These are phyloP conservation scores for Aspergillus aculeatinus DNA, from an alignment of 2,329 filamentous ascomycete species.

Conservation along the genomic window DNA sequence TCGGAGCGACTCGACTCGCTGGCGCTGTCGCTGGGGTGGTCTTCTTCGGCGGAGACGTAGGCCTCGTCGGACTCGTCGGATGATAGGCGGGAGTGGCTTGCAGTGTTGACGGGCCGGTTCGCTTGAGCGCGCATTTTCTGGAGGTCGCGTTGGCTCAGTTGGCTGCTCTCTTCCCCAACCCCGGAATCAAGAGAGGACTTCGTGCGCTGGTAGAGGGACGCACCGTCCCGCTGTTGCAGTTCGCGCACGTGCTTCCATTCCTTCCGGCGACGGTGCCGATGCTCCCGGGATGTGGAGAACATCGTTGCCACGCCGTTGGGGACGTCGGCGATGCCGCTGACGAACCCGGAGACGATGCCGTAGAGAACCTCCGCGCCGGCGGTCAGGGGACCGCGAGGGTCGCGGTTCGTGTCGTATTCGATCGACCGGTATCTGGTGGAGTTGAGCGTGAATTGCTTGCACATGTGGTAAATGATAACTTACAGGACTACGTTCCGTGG, in stretches of 20 bases:
- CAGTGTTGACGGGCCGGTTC: neutral
- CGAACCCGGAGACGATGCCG: slow-evolving; percentile 77
- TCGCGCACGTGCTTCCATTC: slow-evolving; percentile 1
- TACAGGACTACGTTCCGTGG: slow-evolving; percentile 73
- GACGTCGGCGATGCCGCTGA: slow-evolving; percentile 77
- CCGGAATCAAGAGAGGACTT: slow-evolving; percentile 4
- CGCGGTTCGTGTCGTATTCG: slow-evolving; percentile 76
- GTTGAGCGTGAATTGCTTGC: neutral
- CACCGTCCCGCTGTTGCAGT: neutral
- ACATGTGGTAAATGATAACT: slow-evolving; percentile 33
- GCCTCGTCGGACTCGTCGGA: neutral
- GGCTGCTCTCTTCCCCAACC: neutral
- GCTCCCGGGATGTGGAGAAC: slow-evolving; percentile 5
- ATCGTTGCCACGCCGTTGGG: slow-evolving; percentile 50
- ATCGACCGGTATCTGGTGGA: slow-evolving; percentile 46
- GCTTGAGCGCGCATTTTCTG: neutral
- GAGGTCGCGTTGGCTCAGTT: neutral
- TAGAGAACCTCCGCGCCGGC: slow-evolving; percentile 75
- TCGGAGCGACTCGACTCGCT: neutral
- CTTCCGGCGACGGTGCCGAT: neutral
- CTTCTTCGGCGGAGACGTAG: slow-evolving; percentile 4
- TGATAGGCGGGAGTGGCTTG: neutral
- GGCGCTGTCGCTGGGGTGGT: neutral
- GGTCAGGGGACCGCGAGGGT: slow-evolving; percentile 76
- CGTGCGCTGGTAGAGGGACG: neutral